These are phyloP conservation scores for Lentinula lateritia DNA, from an alignment of 768 basidiomycete genomes.

Conservation along the genomic window DNA sequence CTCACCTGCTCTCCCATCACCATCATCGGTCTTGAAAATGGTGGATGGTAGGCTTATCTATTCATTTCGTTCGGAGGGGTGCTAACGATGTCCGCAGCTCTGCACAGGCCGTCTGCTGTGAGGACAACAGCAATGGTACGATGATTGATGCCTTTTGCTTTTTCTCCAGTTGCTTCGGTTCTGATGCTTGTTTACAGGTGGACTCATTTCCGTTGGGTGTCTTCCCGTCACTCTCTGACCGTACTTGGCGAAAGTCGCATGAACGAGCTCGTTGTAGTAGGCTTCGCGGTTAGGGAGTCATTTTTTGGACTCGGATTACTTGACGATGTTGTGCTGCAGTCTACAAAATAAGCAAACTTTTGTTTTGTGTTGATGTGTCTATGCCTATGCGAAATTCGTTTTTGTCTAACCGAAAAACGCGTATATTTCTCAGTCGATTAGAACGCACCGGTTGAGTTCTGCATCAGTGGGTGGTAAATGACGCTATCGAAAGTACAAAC, in stretches of 20 bases:
- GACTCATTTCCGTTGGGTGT: background rate
- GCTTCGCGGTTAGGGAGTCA: too few relatives aligned
- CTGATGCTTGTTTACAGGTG: background rate
- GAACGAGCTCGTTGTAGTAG: background rate
- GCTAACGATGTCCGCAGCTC: background rate
- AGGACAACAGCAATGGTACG: background rate
- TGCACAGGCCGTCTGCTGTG: background rate
- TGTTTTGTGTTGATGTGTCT: too few relatives aligned
- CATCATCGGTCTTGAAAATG: background rate
- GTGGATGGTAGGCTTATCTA: background rate
- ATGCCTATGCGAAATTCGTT: too few relatives aligned
- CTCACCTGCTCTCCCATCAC: conserved; percentile 1
- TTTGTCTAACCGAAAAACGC: too few relatives aligned
- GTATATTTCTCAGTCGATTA: too few relatives aligned
- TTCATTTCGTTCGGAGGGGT: background rate
- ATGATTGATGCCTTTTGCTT: background rate
- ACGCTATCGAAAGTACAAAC: too few relatives aligned
- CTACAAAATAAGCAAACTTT: too few relatives aligned
- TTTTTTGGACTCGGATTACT: too few relatives aligned
- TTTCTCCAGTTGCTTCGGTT: background rate
- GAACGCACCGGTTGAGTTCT: too few relatives aligned
- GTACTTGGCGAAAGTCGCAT: background rate
- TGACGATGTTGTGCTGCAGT: too few relatives aligned
- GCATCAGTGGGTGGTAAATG: too few relatives aligned
- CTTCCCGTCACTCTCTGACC: background rate